Base-by-base conservation (phyloP, 495 filamentous ascomycete genomes). In the Neurospora sublineolata region DNA sequence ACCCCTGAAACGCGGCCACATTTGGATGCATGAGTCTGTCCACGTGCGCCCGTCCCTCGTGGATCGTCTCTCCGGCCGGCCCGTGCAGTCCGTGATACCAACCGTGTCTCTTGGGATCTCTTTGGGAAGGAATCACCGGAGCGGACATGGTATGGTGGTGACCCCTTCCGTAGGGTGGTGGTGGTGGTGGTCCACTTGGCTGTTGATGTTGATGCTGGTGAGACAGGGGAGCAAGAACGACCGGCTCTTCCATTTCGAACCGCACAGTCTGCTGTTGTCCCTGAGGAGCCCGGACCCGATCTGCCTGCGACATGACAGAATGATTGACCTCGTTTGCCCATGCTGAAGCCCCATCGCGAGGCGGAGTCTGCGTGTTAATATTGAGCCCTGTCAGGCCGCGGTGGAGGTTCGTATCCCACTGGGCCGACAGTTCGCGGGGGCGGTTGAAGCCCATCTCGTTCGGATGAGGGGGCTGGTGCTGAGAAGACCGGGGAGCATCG, bases 351-450 rank as follows among this genome's bases (percentile, higher is more conserved):
- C 87, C 81, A 70, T 93, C 91, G 58, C 83, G 80, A 9, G 87
- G 84, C 16, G 82, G 80, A 1, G 52, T 64, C 27, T 64, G 12
- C 14, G 84, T 87, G 72, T 83, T 84, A 78, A 96, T 89, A 69
- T 94, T 91, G 11, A 95, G 85, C 41, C 90, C 86, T 1, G 88
- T 92, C 18, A 96, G 76, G 27, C 90, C 91, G 39, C 87, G 88
- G 73, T 96, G 91, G 37, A 96, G 79, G 3, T 87, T 87, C 82
- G 88, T 89, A 72, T 95, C 93, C 89, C 92, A 96, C 8, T 90
- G 90, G 11, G 85, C 82, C 5, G 70, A 41, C 69, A 88, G 85
- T 36, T 84, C 86, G 18, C 88, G 87, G 38, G 88, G 85, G 58
- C 92, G 89, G 16, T 89, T 87, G 11, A 83, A 80, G 4, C 82